A percentile compares a stretch with the other conserved stretches of the same genome.
These are phyloP conservation scores for Cercophora samala DNA, from an alignment of 495 filamentous ascomycete species.

Conservation along the genomic window DNA sequence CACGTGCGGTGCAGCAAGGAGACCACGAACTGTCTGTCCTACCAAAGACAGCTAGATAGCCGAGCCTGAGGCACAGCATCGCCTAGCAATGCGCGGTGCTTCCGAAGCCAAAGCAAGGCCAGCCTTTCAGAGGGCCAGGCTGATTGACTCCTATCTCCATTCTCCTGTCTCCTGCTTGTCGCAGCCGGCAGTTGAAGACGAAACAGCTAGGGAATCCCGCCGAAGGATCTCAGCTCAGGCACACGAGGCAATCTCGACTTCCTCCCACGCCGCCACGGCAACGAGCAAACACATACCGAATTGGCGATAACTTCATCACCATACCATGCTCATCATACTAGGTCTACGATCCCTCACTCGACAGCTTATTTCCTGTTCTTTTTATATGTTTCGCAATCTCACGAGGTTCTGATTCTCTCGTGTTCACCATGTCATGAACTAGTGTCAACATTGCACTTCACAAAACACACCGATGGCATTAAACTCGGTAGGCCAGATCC, in stretches of 20 bases:
- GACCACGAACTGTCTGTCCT: not conserved
- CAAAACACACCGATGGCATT: not conserved
- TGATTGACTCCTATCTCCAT: not conserved
- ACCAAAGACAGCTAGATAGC: not conserved
- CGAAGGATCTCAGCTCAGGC: constrained; percentile 8
- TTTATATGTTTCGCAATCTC: not conserved
- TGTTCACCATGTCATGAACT: not conserved
- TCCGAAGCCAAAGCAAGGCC: not conserved
- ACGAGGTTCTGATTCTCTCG: not conserved
- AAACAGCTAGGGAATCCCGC: not conserved
- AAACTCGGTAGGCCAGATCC: not conserved
- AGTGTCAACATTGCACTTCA: not conserved
- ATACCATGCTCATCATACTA: too few species aligned
- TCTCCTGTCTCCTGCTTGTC: not conserved
- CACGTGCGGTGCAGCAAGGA: not conserved
- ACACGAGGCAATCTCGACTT: not conserved
- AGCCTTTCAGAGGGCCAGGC: not conserved
- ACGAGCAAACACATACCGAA: not conserved
- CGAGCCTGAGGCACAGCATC: not conserved
- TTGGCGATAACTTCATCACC: constrained; percentile 2
- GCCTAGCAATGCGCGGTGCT: not conserved
- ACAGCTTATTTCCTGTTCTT: not conserved
- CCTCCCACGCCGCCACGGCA: not conserved
- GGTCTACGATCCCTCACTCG: not conserved
- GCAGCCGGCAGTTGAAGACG: constrained; percentile 1